Evolutionary conservation across 169 alveolate genomes (phyloP).

Genomic region (Eimeria sp.): DNA sequence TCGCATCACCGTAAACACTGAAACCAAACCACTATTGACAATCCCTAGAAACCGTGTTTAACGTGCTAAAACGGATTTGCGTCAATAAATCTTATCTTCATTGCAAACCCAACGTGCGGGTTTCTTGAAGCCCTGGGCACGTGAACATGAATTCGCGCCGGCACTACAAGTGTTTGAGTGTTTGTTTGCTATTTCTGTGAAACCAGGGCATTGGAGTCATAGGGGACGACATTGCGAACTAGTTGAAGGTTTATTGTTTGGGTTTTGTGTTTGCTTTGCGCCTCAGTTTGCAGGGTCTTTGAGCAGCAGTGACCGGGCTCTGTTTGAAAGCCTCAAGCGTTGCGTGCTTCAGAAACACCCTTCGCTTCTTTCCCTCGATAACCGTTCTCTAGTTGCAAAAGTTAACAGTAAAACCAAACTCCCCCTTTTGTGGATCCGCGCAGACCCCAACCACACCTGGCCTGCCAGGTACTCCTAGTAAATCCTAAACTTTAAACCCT

Average conservation of each 20-base stretch:
- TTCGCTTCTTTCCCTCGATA: conserved; percentile 87
- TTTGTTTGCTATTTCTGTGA: too few relatives aligned
- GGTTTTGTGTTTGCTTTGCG: not conserved
- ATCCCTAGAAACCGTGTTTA: too few relatives aligned
- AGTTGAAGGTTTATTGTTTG: not conserved
- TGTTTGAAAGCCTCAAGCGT: conserved; percentile 86
- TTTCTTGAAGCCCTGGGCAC: too few relatives aligned
- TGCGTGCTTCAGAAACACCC: conserved; percentile 84
- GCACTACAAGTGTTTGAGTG: too few relatives aligned
- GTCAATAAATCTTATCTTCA: too few relatives aligned
- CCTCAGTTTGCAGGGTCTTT: conserved; percentile 85
- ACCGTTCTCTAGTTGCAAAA: conserved; percentile 92
- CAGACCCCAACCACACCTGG: conserved; percentile 88
- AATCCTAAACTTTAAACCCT: too few relatives aligned
- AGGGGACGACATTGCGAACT: too few relatives aligned
- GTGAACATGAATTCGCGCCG: too few relatives aligned
- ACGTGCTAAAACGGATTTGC: too few relatives aligned
- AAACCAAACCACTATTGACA: too few relatives aligned
- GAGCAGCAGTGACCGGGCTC: conserved; percentile 86
- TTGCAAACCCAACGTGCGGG: too few relatives aligned
- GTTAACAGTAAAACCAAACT: conserved; percentile 87
- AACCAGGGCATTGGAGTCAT: not conserved
- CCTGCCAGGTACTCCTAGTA: conserved; percentile 85
- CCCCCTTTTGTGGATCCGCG: conserved; percentile 92
- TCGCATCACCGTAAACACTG: too few relatives aligned